Evolutionary conservation across 2,329 filamentous ascomycete species (phyloP), one percentile per base, ranked within the genome.

Genomic region (Madurella fahalii): DNA sequence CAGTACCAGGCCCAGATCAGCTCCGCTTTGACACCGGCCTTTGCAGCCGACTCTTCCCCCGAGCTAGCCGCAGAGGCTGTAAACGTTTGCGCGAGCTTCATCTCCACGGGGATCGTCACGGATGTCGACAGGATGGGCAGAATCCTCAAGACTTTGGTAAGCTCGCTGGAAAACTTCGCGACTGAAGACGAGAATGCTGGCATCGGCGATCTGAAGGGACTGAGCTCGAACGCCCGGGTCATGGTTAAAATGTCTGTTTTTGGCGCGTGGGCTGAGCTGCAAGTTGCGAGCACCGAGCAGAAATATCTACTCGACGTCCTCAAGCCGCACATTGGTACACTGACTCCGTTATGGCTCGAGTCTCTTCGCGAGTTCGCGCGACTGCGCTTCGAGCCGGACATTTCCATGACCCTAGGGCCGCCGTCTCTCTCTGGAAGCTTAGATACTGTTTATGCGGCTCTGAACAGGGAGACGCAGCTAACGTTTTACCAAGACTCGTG

Each of bases 181-280:
- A 84, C 81, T 44, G 89, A 95, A 58, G 78, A 82, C 1, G 89
- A 95, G 64, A 87, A 86, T 42, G 90, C 89, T 0, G 84, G 90
- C 18, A 97, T 99, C 67, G 94, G 94, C 15, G 95, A 99, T 62
- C 78, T 99, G 5, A 90, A 90, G 71, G 90, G 90, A 0, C 82
- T 99, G 16, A 96, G 92, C 67, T 91, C 93, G 2, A 99, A 99
- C 68, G 93, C 94, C 0, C 89, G 95, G 67, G 90, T 96, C 47
- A 99, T 99, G 94, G 90, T 99, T 52, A 96, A 95, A 71, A 94
- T 97, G 83, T 87, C 94, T 0, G 87, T 99, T 2, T 95, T 96
- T 70, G 94, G 93, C 1, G 94, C 93, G 1, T 99, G 94, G 94
- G 95, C 94, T 4, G 90, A 96, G 68, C 79, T 99, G 32, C 94